Percentiles rank a stretch among this genome's conserved stretches.
Evolutionary conservation across 352 stramenopile species (phyloP).

Genomic region (Phytophthora europaea): DNA sequence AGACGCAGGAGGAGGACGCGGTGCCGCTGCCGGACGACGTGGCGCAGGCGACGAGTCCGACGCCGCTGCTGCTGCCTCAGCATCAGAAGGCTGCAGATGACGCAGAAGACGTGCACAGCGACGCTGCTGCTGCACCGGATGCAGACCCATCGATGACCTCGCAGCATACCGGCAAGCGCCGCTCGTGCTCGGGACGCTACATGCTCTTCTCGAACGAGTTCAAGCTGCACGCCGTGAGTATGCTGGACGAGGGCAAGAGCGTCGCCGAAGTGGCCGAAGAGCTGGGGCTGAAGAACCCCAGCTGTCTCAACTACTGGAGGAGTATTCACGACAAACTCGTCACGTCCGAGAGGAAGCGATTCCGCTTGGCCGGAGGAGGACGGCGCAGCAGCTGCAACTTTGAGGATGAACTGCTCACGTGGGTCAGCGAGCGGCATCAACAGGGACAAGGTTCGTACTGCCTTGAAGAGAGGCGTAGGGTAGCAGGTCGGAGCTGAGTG

Average conservation of each 20-base stretch:
- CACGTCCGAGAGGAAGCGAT: conserved; percentile 79
- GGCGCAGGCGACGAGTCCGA: conserved; percentile 3
- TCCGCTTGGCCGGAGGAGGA: conserved; percentile 71
- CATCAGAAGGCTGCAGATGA: conserved; percentile 14
- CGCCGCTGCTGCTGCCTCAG: conserved; percentile 15
- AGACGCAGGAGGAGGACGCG: conserved; percentile 10
- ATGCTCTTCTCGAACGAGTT: conserved; percentile 85
- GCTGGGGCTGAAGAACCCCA: conserved; percentile 75
- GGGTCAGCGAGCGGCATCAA: conserved; percentile 76
- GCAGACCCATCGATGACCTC: background rate
- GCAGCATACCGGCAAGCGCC: conserved; percentile 55
- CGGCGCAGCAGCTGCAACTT: conserved; percentile 77
- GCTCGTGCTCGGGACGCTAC: conserved; percentile 60
- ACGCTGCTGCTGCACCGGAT: background rate
- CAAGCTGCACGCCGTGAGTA: conserved; percentile 77
- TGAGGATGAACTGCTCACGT: conserved; percentile 78
- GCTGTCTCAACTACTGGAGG: conserved; percentile 80
- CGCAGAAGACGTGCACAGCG: background rate
- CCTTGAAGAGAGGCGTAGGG: background rate
- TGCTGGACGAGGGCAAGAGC: conserved; percentile 76
- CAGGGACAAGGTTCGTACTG: conserved; percentile 52
- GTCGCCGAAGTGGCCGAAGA: conserved; percentile 68
- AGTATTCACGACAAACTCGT: conserved; percentile 82
- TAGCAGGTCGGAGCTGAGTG: background rate
- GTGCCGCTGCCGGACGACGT: conserved; percentile 6